Base-by-base conservation (phyloP, 352 stramenopile species). In the Plasmopara halstedii region DNA sequence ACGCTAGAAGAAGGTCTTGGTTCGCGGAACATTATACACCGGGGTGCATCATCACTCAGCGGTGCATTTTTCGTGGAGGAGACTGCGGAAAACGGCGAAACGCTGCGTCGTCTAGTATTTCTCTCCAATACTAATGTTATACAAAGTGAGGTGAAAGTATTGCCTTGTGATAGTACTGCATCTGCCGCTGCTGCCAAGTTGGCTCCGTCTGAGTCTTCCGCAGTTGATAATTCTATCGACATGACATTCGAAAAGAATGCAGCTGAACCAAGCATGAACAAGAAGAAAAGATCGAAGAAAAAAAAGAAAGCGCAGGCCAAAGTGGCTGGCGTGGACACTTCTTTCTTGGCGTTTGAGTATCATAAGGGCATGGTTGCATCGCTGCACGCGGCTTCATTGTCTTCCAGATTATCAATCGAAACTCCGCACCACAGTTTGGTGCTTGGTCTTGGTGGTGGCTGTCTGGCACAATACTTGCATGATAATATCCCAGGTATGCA, bases 11-110 rank as follows among this genome's bases (percentile, higher is more conserved):
- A 80, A 42, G 70, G 71, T 20, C 56, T 91, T 2, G 76, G 76
- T 29, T 46, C 42, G n/a, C 74, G 80, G 19, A 73, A 72, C 20
- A 67, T 85, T 25, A 53, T 89, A 9, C 63, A 73, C 17, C 55
- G 74, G 25, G 73, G 75, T 20, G 67, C 57, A n/a, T 71, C 61
- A 2, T 21, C 60, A 7, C 53, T 74, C 10, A 86, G 74, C 33
- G 75, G 77, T 25, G 67, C 72, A 14, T 86, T 81, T 51, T 80
- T 85, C 25, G 66, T 89, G 43, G 77, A 89, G 47, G 65, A 89
- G 19, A 75, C 89, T 39, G 48, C 63, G 19, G 67, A 77, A 19
- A 62, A 79, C 23, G 51, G 42, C 44, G 55, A 82, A 15, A 59
- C 42, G 8, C 51, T 75, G 22, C 73, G 79, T 14, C 72, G 80